Evolutionary conservation across 2,329 filamentous ascomycete genomes (phyloP), one percentile per base, ranked within the genome.

Genomic region (Lojkania enalia): DNA sequence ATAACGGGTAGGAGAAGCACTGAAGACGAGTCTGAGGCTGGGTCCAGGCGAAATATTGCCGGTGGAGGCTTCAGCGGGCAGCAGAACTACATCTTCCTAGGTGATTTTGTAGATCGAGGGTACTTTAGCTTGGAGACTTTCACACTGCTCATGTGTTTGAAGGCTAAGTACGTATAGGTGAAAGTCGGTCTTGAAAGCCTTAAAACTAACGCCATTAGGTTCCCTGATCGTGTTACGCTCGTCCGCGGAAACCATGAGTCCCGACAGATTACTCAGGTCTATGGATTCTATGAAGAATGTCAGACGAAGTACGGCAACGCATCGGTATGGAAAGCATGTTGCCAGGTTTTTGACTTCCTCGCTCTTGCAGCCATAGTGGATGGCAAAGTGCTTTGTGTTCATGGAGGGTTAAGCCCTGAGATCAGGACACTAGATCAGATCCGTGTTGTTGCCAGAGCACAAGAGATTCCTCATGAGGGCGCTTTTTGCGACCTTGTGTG

Each of bases 251-350:
- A 99, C 76, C 94, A 99, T 81, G 94, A 99, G 76, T 96, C 91
- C 54, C 87, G 94, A 63, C 94, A 99, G 75, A 99, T 99, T 72
- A 99, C 94, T 35, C 92, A 97, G 73, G 94, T 99, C 48, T 99
- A 99, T 71, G 94, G 94, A 52, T 99, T 99, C 77, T 99, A 99
- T 77, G 94, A 97, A 71, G 94, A 99, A 73, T 99, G 94, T 71
- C 83, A 97, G 62, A 88, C 91, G 70, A 99, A 99, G 77, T 99
- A 99, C 71, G 94, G 94, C 71, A 97, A 96, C 67, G 92, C 94
- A 52, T 97, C 96, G 61, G 94, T 99, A 54, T 99, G 94, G 94
- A 96, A 96, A 78, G 96, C 90, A 71, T 99, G 96, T 71, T 96
- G 91, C 67, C 92, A 99, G 72, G 86, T 99, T 42, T 99, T 99